A percentile compares a stretch with the other conserved stretches of the same genome.
These are phyloP conservation scores for Aaosphaeria arxii DNA, from an alignment of 2,329 filamentous ascomycete genomes.

Conservation along the genomic window DNA sequence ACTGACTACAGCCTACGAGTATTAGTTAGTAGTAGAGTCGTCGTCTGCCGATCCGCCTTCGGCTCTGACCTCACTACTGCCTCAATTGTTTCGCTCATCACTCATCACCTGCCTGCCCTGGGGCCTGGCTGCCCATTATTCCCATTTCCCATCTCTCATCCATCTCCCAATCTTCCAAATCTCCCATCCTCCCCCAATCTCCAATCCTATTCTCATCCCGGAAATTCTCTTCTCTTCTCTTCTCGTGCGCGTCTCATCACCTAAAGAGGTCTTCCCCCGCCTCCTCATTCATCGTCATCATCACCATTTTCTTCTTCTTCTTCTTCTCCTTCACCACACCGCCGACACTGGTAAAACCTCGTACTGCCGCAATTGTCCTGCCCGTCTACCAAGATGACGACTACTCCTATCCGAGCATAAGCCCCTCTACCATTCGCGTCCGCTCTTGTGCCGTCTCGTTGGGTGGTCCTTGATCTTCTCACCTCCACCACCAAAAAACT, in stretches of 20 bases:
- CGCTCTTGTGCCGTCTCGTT: background rate
- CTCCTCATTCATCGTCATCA: no score
- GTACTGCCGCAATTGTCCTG: no score
- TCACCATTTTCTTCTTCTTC: background rate
- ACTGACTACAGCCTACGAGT: background rate
- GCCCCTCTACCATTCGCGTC: background rate
- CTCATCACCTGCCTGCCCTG: conserved; percentile 6
- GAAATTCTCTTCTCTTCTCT: no score
- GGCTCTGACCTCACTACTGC: conserved; percentile 19
- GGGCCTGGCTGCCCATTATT: conserved; percentile 4
- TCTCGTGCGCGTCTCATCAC: no score
- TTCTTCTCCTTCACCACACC: conserved; percentile 3
- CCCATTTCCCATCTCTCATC: conserved; percentile 9
- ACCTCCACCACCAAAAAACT: no score
- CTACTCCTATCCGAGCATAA: conserved; percentile 6
- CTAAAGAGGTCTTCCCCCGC: no score
- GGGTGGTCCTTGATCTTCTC: conserved; percentile 5
- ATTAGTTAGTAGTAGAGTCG: background rate
- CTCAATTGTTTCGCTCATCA: background rate
- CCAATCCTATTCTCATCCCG: background rate
- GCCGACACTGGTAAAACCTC: no score
- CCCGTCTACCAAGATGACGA: no score
- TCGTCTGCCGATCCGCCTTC: conserved; percentile 15
- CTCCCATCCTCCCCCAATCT: conserved; percentile 1
- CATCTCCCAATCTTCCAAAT: conserved; percentile 7